Conservation (phyloP, 2,329 filamentous ascomycete species). For the Penicillium sclerotiorum region DNA sequence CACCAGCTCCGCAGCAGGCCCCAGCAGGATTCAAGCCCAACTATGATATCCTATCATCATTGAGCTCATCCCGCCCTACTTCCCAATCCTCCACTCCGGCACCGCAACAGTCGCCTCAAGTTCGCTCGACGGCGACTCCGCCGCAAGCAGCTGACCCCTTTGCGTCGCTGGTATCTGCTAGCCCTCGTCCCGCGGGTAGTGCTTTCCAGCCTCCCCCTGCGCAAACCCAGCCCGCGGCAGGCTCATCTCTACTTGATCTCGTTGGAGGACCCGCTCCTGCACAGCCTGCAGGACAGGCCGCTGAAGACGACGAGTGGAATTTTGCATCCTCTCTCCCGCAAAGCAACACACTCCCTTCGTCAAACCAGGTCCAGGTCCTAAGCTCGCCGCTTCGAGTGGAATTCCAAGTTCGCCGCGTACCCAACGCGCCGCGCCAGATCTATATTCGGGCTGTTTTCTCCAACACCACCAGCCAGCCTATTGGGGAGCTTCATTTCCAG, state of each 20-base stretch:
- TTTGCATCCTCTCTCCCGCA: constrained; percentile 85
- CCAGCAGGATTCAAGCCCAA: constrained; percentile 54
- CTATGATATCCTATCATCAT: constrained; percentile 60
- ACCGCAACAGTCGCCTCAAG: constrained; percentile 42
- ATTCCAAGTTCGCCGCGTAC: constrained; percentile 67
- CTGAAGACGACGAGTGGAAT: constrained; percentile 87
- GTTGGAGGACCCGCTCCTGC: constrained; percentile 28
- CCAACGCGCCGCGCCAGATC: constrained; percentile 59
- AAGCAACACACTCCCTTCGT: constrained; percentile 55
- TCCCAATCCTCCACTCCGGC: constrained; percentile 55
- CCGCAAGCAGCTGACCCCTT: constrained; percentile 60
- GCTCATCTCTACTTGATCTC: constrained; percentile 39
- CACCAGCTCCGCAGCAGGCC: constrained; percentile 43
- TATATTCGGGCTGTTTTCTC: constrained; percentile 78
- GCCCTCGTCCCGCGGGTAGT: constrained; percentile 50
- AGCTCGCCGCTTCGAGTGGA: constrained; percentile 72
- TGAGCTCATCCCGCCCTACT: constrained; percentile 50
- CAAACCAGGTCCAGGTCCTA: constrained; percentile 68
- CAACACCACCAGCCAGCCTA: constrained; percentile 71
- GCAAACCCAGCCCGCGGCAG: constrained; percentile 24
- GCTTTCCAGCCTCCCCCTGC: constrained; percentile 36
- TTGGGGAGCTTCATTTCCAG: constrained; percentile 85
- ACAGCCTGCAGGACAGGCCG: constrained; percentile 32
- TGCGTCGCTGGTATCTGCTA: constrained; percentile 57
- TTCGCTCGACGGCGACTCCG: constrained; percentile 35